Percentiles rank a stretch among this genome's conserved stretches.
Conservation (phyloP, 768 basidiomycete genomes). For the Lactifluus piperatus region DNA sequence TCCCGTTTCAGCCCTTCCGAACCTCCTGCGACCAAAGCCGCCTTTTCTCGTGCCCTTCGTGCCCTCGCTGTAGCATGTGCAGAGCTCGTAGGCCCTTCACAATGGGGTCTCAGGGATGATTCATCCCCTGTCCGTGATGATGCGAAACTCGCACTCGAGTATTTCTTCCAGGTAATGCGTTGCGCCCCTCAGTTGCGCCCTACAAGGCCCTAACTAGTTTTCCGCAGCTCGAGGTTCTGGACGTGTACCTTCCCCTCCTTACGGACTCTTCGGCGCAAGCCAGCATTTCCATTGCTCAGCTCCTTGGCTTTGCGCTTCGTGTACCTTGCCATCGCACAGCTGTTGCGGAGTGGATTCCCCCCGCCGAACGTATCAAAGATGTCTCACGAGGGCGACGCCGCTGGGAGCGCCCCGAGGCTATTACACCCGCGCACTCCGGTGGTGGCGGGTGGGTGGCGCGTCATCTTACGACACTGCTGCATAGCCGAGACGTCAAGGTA, state of each 20-base stretch:
- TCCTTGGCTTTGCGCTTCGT: constrained; percentile 47
- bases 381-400: constrained; percentile 48
- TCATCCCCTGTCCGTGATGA: constrained; percentile 35
- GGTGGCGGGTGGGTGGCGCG: constrained; percentile 53
- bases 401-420: constrained; percentile 58
- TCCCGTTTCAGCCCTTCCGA: constrained; percentile 37
- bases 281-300: constrained; percentile 46
- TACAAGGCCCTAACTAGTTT: constrained; percentile 2
- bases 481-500: constrained; percentile 46
- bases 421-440: constrained; percentile 27
- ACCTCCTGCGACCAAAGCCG: constrained; percentile 37
- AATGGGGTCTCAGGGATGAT: constrained; percentile 52
- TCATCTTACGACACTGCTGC: constrained; percentile 40
- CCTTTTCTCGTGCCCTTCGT: constrained; percentile 56
- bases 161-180: constrained; percentile 47
- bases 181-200: neutral
- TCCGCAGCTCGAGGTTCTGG: constrained; percentile 47
- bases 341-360: constrained; percentile 57
- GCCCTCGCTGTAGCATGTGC: constrained; percentile 51
- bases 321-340: constrained; percentile 39
- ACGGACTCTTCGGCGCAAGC: constrained; percentile 34
- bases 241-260: constrained; percentile 60
- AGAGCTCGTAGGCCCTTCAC: constrained; percentile 60
- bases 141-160: constrained; percentile 48
- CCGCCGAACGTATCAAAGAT: constrained; percentile 44